These are phyloP conservation scores for Chaetomiaceae sp. DNA, from an alignment of 2,329 filamentous ascomycete species.

Conservation along the genomic window DNA sequence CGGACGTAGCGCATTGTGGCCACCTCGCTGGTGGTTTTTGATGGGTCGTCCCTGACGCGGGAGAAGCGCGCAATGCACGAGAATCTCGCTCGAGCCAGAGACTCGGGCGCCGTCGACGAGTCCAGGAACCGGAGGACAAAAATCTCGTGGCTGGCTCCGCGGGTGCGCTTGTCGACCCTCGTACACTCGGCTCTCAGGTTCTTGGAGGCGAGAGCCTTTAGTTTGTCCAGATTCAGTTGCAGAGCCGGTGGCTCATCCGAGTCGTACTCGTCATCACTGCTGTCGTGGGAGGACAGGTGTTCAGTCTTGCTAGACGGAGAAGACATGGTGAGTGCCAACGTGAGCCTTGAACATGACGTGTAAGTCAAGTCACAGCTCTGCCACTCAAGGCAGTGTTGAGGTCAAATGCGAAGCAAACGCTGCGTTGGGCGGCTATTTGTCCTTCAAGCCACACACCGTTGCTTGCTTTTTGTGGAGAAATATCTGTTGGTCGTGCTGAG, in stretches of 20 bases:
- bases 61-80: conserved; percentile 6
- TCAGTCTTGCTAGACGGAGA: too few species aligned
- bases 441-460: too few species aligned
- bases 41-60: not conserved
- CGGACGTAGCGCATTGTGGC: conserved; percentile 3
- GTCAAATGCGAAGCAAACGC: too few species aligned
- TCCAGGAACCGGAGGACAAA: conserved; percentile 2
- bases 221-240: conserved; percentile 2
- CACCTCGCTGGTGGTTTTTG: conserved; percentile 1
- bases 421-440: too few species aligned
- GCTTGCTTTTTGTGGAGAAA: too few species aligned
- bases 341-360: too few species aligned
- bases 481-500: too few species aligned
- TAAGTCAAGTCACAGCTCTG: too few species aligned
- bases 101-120: not conserved
- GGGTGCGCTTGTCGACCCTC: not conserved
- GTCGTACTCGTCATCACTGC: conserved; percentile 1
- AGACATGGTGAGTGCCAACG: too few species aligned
- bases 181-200: not conserved
- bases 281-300: conserved; percentile 3
- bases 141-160: conserved; percentile 7
- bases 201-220: not conserved
- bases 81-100: not conserved
- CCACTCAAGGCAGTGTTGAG: too few species aligned
- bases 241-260: conserved; percentile 9